Percentiles rank a stretch among this genome's conserved stretches.
Conservation (phyloP, 257 asterid genomes). For the Penstemon davidsonii region DNA sequence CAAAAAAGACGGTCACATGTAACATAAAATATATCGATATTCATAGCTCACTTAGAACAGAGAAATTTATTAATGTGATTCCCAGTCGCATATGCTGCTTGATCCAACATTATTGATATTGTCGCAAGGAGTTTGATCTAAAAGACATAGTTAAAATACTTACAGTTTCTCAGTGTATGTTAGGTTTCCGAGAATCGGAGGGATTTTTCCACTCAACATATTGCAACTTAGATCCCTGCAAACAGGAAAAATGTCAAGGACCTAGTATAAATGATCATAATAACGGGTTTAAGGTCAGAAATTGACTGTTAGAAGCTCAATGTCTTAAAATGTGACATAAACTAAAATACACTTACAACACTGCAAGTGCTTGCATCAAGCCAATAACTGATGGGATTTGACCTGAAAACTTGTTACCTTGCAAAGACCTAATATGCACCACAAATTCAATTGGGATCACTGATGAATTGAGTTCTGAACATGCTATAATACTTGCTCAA, state of each 20-base stretch:
- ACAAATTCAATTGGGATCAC: not conserved
- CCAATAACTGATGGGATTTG: conserved; percentile 90
- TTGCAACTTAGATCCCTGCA: conserved; percentile 88
- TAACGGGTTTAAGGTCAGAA: not conserved
- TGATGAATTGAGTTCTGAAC: not conserved
- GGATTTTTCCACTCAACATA: conserved; percentile 79
- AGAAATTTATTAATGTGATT: not conserved
- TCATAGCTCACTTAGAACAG: not conserved
- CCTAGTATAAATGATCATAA: not conserved
- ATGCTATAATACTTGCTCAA: not conserved
- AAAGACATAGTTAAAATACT: conserved; percentile 26
- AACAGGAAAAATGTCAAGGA: not conserved
- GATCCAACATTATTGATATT: not conserved
- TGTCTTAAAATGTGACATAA: not conserved
- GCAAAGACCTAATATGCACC: conserved; percentile 40
- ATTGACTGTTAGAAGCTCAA: not conserved
- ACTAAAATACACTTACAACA: conserved; percentile 54
- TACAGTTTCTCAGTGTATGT: conserved; percentile 90
- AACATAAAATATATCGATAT: not conserved
- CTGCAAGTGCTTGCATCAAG: conserved; percentile 99
- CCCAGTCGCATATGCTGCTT: not conserved
- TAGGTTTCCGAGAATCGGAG: conserved; percentile 90
- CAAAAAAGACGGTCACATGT: conserved; percentile 2
- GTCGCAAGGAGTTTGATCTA: not conserved
- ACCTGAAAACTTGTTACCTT: conserved; percentile 71